These are phyloP conservation scores for Tylopilus intermedius DNA, from an alignment of 768 basidiomycete genomes.

Conservation along the genomic window DNA sequence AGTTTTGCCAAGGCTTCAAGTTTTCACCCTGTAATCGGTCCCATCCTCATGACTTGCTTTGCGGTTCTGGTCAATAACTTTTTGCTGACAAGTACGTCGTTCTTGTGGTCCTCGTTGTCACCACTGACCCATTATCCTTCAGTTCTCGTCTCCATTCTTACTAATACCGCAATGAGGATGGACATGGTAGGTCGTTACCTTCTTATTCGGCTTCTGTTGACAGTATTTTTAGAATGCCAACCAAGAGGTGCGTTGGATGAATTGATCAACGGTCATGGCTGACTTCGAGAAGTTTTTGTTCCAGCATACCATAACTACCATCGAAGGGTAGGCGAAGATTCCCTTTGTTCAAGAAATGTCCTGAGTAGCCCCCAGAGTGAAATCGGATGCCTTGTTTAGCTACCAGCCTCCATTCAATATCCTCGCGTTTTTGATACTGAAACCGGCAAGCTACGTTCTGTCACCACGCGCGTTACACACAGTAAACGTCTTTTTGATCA, in stretches of 20 bases:
- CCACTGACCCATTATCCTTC: background rate
- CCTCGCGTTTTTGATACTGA: constrained; percentile 72
- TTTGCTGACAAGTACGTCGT: constrained; percentile 65
- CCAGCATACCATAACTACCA: constrained; percentile 80
- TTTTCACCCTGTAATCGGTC: constrained; percentile 69
- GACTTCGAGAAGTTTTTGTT: constrained; percentile 64
- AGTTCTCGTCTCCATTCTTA: constrained; percentile 83
- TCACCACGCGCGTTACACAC: constrained; percentile 77
- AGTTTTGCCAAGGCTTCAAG: constrained; percentile 52
- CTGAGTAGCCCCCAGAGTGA: constrained; percentile 50
- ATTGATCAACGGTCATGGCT: constrained; percentile 4
- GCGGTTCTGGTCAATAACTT: constrained; percentile 77
- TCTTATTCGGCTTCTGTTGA: background rate
- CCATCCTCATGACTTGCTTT: constrained; percentile 74
- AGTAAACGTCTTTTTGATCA: constrained; percentile 82
- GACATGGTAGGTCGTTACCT: constrained; percentile 44
- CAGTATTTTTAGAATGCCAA: constrained; percentile 46
- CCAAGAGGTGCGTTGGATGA: constrained; percentile 43
- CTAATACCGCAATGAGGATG: constrained; percentile 81
- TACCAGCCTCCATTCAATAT: constrained; percentile 91
- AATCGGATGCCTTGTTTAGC: constrained; percentile 84
- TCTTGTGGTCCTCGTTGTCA: background rate
- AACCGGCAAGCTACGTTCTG: constrained; percentile 71
- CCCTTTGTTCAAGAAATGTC: background rate
- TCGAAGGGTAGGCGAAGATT: constrained; percentile 62